Evolutionary conservation across 139 green algal species (phyloP).

Genomic region (Closterium sp.): DNA sequence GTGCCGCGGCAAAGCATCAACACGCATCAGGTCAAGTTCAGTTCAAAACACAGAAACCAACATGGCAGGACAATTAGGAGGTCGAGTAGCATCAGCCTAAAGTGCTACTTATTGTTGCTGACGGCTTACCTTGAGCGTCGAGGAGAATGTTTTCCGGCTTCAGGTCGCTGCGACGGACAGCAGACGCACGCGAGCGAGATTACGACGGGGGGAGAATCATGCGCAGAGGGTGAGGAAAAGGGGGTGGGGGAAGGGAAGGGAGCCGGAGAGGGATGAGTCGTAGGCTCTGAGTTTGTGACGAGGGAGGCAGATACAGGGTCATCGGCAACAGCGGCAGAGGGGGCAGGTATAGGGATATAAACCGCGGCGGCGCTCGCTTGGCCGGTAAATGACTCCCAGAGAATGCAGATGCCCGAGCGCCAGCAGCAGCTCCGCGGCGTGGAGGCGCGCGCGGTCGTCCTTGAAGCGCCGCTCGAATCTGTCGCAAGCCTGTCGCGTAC

Average conservation of each 20-base stretch:
- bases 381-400: slow-evolving; percentile 56
- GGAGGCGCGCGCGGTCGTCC: slow-evolving; percentile 82
- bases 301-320: too few relatives aligned
- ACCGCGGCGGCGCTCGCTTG: too few relatives aligned
- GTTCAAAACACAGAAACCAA: not conserved
- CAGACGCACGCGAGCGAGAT: not conserved
- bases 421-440: slow-evolving; percentile 89
- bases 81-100: too few relatives aligned
- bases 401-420: slow-evolving; percentile 89
- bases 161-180: slow-evolving; percentile 57
- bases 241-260: too few relatives aligned
- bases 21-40: not conserved
- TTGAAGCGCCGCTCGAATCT: slow-evolving; percentile 26
- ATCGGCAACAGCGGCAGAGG: too few relatives aligned
- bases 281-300: too few relatives aligned
- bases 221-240: not conserved
- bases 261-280: too few relatives aligned
- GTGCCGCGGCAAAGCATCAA: not conserved
- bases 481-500: not conserved
- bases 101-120: too few relatives aligned
- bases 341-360: too few relatives aligned
- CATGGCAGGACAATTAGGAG: not conserved
- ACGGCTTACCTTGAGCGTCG: slow-evolving; percentile 68
- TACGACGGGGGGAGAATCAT: too few relatives aligned
- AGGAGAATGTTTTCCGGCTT: slow-evolving; percentile 94